phyloP scores from a whole-genome alignment of 192 early-diverging fungal species.

The Umbelopsis ramanniana region DNA sequence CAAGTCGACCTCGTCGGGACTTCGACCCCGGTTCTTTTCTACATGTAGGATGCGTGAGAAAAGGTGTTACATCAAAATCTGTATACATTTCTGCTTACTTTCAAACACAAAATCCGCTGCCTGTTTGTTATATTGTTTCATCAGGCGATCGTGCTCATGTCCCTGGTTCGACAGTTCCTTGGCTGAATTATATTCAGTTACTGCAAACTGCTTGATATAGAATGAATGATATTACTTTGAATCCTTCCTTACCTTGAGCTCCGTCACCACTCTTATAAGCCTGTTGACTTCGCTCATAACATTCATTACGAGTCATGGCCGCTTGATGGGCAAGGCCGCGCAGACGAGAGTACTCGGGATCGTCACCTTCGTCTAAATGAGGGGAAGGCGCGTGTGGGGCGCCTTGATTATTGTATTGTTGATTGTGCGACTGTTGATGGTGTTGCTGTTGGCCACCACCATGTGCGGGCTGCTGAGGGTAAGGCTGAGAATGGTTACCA shows the following conservation, averaged over 20 bases:
- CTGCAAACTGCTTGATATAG: too few relatives aligned
- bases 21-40: constrained; percentile 51
- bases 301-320: constrained; percentile 52
- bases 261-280: constrained; percentile 54
- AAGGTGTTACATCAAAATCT: not conserved
- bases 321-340: constrained; percentile 49
- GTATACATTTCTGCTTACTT: constrained; percentile 36
- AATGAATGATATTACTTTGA: not conserved
- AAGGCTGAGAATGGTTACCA: not conserved
- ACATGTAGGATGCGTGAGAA: not conserved
- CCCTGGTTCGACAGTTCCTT: constrained; percentile 57
- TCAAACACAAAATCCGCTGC: constrained; percentile 56
- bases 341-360: constrained; percentile 32
- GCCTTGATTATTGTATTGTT: not conserved
- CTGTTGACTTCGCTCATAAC: constrained; percentile 46
- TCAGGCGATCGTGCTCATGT: constrained; percentile 57
- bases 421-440: not conserved
- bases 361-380: constrained; percentile 26
- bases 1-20: constrained; percentile 62
- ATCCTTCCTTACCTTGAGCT: constrained; percentile 43
- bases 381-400: not conserved
- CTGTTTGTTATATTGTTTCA: constrained; percentile 58
- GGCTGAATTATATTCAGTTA: constrained; percentile 21
- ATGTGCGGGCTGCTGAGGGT: not conserved
- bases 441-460: not conserved